Evolutionary conservation across 805 yeast genomes (phyloP).

Genomic region (Phaffomyces antillensis): DNA sequence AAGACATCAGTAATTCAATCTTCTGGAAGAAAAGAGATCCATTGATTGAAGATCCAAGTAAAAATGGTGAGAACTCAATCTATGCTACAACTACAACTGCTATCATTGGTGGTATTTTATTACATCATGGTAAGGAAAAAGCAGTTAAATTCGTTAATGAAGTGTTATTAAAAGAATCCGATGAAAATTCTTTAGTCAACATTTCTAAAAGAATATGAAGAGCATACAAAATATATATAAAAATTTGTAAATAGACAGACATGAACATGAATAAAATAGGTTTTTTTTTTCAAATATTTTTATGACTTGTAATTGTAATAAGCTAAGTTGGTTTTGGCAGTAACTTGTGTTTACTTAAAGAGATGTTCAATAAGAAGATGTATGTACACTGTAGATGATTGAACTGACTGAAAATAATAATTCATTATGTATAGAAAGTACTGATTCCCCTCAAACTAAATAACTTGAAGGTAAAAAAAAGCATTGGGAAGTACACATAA

Average conservation of each 20-base stretch:
- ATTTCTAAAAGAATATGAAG: conserved; percentile 6
- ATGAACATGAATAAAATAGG: neutral
- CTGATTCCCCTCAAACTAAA: too few relatives aligned
- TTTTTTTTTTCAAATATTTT: too few relatives aligned
- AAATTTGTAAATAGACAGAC: conserved; percentile 1
- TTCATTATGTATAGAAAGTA: too few relatives aligned
- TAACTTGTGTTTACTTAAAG: too few relatives aligned
- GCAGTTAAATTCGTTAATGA: conserved; percentile 55
- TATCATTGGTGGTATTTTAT: conserved; percentile 60
- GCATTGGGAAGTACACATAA: too few relatives aligned
- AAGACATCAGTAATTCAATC: conserved; percentile 40
- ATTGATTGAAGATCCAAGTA: conserved; percentile 33
- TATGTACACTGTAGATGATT: too few relatives aligned
- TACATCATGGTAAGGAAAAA: conserved; percentile 50
- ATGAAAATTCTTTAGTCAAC: conserved; percentile 18
- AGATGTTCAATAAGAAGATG: too few relatives aligned
- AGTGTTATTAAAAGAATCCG: conserved; percentile 28
- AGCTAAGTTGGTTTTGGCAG: too few relatives aligned
- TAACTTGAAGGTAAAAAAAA: too few relatives aligned
- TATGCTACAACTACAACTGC: conserved; percentile 50
- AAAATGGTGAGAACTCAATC: conserved; percentile 51
- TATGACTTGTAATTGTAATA: too few relatives aligned
- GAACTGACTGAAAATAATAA: too few relatives aligned
- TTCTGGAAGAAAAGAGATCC: conserved; percentile 62
- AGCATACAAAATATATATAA: too few relatives aligned